Evolutionary conservation across 441 rosid species (phyloP).

Genomic region (Adansonia rubrostipa): DNA sequence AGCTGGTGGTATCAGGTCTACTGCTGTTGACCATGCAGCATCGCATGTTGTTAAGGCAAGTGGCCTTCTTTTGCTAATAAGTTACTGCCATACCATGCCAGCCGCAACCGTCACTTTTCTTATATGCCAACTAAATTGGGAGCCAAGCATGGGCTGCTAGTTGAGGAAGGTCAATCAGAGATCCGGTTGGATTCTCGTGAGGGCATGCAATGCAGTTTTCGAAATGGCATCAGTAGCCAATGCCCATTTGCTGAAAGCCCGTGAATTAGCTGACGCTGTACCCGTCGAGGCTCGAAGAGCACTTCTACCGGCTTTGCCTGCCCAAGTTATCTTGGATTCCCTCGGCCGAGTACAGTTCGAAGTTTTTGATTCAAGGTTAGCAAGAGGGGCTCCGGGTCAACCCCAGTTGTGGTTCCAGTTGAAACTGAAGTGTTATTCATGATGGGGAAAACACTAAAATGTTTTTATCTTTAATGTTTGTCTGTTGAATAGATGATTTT

Average conservation of each 20-base stretch:
- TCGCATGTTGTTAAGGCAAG: slow-evolving; percentile 91
- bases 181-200: slow-evolving; percentile 64
- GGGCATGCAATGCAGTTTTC: slow-evolving; percentile 62
- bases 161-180: slow-evolving; percentile 61
- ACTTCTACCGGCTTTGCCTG: slow-evolving; percentile 74
- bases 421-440: slow-evolving; percentile 67
- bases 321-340: slow-evolving; percentile 68
- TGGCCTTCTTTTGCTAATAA: slow-evolving; percentile 76
- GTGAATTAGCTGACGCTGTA: slow-evolving; percentile 59
- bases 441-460: slow-evolving; percentile 42
- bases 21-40: slow-evolving; percentile 79
- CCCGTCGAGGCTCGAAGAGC: slow-evolving; percentile 68
- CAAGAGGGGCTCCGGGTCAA: slow-evolving; percentile 70
- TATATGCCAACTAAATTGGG: slow-evolving; percentile 71
- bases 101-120: slow-evolving; percentile 62
- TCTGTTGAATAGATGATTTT: background rate
- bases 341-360: slow-evolving; percentile 51
- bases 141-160: slow-evolving; percentile 69
- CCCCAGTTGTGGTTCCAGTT: slow-evolving; percentile 73
- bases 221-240: slow-evolving; percentile 90
- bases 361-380: slow-evolving; percentile 71
- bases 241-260: slow-evolving; percentile 71
- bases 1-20: slow-evolving; percentile 71
- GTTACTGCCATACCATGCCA: slow-evolving; percentile 78
- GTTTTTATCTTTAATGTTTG: background rate